These are phyloP conservation scores for Penicillium sp. DNA, from an alignment of 2,329 filamentous ascomycete species.

Conservation along the genomic window DNA sequence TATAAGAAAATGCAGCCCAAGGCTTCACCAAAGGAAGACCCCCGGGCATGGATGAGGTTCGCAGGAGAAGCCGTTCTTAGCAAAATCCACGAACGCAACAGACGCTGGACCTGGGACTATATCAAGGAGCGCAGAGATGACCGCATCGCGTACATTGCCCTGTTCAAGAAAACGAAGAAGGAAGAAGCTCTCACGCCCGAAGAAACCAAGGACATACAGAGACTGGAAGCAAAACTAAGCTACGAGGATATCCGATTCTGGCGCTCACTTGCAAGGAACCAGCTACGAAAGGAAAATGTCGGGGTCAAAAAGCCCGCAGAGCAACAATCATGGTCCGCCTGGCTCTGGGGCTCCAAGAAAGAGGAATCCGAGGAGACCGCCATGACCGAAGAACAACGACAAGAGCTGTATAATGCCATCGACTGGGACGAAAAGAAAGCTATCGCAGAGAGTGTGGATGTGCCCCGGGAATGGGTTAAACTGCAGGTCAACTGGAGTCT, in stretches of 20 bases:
- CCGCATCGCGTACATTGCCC: slow-evolving; percentile 78
- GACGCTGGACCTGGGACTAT: slow-evolving; percentile 92
- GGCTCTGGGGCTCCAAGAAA: slow-evolving; percentile 83
- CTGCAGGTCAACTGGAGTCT: slow-evolving; percentile 88
- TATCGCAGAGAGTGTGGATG: slow-evolving; percentile 80
- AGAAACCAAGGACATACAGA: slow-evolving; percentile 69
- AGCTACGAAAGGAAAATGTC: slow-evolving; percentile 91
- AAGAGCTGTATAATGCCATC: slow-evolving; percentile 95
- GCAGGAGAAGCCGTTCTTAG: slow-evolving; percentile 83
- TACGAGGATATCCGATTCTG: slow-evolving; percentile 98
- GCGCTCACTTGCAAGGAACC: slow-evolving; percentile 88
- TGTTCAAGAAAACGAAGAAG: slow-evolving; percentile 92
- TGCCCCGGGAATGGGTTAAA: slow-evolving; percentile 87
- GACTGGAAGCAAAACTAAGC: slow-evolving; percentile 78
- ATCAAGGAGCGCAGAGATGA: slow-evolving; percentile 91
- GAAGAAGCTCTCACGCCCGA: slow-evolving; percentile 64
- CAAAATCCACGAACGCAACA: slow-evolving; percentile 93
- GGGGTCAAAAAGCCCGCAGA: slow-evolving; percentile 70
- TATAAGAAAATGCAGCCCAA: slow-evolving; percentile 92
- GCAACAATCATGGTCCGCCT: slow-evolving; percentile 84
- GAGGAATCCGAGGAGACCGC: slow-evolving; percentile 73
- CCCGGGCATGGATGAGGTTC: slow-evolving; percentile 87
- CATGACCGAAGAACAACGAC: slow-evolving; percentile 92
- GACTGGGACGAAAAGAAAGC: slow-evolving; percentile 97
- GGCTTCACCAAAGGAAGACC: slow-evolving; percentile 79